Evolutionary conservation across 176 grass and related monocot genomes (phyloP).

Genomic region (Leersia perrieri): DNA sequence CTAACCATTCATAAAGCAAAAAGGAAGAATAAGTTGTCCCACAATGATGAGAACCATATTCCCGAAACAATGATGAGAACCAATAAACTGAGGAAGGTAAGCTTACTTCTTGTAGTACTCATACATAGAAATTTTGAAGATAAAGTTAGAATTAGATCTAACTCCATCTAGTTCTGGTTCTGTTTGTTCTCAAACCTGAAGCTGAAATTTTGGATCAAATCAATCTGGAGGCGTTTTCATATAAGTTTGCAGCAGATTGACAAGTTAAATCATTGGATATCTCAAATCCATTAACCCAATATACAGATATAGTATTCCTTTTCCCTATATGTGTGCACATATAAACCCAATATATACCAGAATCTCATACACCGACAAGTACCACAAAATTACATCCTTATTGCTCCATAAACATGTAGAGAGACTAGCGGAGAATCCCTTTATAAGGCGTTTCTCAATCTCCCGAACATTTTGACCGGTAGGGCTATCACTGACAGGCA

Average conservation of each 20-base stretch:
- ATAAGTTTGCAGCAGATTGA: background rate
- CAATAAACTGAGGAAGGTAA: conserved; percentile 15
- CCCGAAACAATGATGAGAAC: background rate
- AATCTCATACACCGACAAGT: no score
- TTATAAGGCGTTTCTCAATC: background rate
- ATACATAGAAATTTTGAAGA: background rate
- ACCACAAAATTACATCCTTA: no score
- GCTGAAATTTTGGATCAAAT: background rate
- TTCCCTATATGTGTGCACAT: background rate
- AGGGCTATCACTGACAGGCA: background rate
- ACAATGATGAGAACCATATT: background rate
- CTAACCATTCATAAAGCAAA: background rate
- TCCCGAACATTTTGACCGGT: background rate
- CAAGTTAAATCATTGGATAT: background rate
- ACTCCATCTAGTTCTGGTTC: background rate
- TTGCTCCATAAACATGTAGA: no score
- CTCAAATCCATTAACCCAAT: background rate
- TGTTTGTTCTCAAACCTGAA: background rate
- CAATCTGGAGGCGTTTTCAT: background rate
- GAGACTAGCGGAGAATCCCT: no score
- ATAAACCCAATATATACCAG: background rate
- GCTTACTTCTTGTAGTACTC: background rate
- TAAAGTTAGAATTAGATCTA: conserved; percentile 8
- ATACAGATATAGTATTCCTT: background rate
- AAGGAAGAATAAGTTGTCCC: background rate